Base-by-base conservation (phyloP, 139 green algal species). In the Dunaliella sp. region DNA sequence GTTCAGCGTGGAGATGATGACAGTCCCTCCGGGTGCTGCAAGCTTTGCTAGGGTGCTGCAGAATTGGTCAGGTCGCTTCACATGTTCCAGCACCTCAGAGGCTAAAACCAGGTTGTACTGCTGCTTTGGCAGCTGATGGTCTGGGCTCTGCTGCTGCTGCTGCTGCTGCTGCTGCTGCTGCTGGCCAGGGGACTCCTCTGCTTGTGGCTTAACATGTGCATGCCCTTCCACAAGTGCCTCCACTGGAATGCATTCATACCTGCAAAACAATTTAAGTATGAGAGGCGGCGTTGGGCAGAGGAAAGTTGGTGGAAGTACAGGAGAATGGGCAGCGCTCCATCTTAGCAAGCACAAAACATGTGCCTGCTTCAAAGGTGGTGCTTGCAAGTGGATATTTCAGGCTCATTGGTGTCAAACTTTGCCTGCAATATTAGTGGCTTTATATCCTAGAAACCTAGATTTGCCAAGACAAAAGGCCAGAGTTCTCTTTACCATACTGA, bases 1-100 rank as follows among this genome's bases (percentile, higher is more conserved):
- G 90, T 97, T 98, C 35, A 99, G 89, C 0, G 97, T 99, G 33
- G 95, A 96, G 3, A 99, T 81, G 2, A 97, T 38, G 0, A 90
- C 26, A 0, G 81, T 21, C 1, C 87, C 31, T 96, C 86, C 35
- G 81, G 87, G 21, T 0, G 75, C 84, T 33, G 88, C 31, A 77
- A 90, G 59, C 0, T 76, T 81, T 28, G 84, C 83, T 16, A 97
- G 86, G 25, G 87, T 88, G 1, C 26, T 38, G 16, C 90, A n/a
- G 79, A 97, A 95, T 16, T 73, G 38, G 38, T 87, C 83, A 1
- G 91, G 91, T 7, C 85, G 36, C 3, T 38, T 82, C 33, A 96
- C 93, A 37, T 94, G 92, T 83, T 94, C 91, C 30, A 93, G 1
- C 35, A 91, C 89, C 85, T 95, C 93, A 32, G 88, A 91, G 1